Evolutionary conservation across 2,329 filamentous ascomycete genomes (phyloP), one percentile per base, ranked within the genome.

Genomic region (Dichotomopilus funicola): DNA sequence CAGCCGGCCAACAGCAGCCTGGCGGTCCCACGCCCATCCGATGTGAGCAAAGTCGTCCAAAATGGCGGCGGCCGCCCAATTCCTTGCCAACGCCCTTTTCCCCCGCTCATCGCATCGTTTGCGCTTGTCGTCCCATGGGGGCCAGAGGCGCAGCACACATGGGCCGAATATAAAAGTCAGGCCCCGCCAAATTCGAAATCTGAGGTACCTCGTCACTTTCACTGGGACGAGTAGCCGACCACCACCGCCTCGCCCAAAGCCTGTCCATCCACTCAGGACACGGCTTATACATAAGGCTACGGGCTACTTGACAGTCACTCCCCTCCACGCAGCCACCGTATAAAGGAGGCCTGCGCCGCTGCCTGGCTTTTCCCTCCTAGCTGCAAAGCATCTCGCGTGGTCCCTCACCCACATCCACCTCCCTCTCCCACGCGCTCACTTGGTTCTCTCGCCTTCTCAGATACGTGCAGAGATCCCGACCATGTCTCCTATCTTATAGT

Each of bases 21-120:
- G 48, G 41, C 51, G 42, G 31, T 9, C 34, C 33, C 40, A 49
- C 34, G 13, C 27, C 34, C 35, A 31, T 50, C 36, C 41, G 41
- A 40, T 19, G 35, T 34, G 38, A 31, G n/a, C 6, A 13, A 31
- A 47, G 37, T 46, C 35, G 19, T 34, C 46, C 11, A 52, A 46
- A 51, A 59, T 56, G 57, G 57, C 37, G 51, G 54, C 59, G 41
- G 55, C 57, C 55, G 56, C 52, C 49, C 49, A 44, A 40, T 40
- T 35, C 10, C 19, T 27, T 4, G 33, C 12, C 12, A 51, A 49
- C 43, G 48, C 48, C 44, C 19, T 31, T 51, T 27, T 27, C 19
- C 19, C 19, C 19, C 19, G 19, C 19, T 27, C 19, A 27, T 27
- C 19, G 19, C 19, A 27, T 27, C 19, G 19, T 27, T 27, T 27